Base-by-base conservation (phyloP, 2,329 filamentous ascomycete species). In the Chaetomiaceae sp. region DNA sequence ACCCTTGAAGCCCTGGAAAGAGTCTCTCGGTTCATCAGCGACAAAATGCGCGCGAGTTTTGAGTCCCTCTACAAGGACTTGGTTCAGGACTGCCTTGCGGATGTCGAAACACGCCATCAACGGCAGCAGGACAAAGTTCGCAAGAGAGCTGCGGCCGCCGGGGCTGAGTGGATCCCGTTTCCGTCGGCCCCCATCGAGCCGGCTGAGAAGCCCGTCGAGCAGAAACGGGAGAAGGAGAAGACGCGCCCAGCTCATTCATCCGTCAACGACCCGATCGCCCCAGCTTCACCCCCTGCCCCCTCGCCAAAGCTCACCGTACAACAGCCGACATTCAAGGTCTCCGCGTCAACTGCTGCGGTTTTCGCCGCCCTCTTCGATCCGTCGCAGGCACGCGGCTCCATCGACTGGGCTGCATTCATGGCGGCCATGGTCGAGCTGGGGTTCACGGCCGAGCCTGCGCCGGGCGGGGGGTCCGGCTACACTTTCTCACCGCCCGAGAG, bases 21-120 rank as follows among this genome's bases (percentile, higher is more conserved):
- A 14, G 34, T 44, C 15, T 27, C 45, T 12, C 20, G 38, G 9
- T 69, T 69, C 37, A 46, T 75, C 3, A 29, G 59, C 1, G 58
- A 67, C 0, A 68, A 67, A 20, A 51, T 62, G 0, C 70, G 70
- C 2, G 60, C 62, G 0, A 68, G 61, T n/a, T 49, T 75, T 12
- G 67, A 65, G 1, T 64, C 64, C 34, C 53, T 74, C 0, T 76
- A 74, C 49, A 60, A 70, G 36, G 66, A 72, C 36, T 42, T 71
- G 6, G 54, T 73, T 3, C 59, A 70, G 0, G 63, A 68, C 1
- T 67, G 64, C 42, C 36, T 73, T 0, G 30, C 51, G 1, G 56
- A 62, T 5, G 49, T 74, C 0, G 45, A 67, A 15, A 48, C n/a
- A n/a, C n/a, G n/a, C n/a, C n/a, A 51, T 1, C 60, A 61, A 18